Percentiles rank a stretch among this genome's conserved stretches.
Evolutionary conservation across 108 stramenopile genomes (phyloP).

Genomic region (Stephanodiscus minutulus): DNA sequence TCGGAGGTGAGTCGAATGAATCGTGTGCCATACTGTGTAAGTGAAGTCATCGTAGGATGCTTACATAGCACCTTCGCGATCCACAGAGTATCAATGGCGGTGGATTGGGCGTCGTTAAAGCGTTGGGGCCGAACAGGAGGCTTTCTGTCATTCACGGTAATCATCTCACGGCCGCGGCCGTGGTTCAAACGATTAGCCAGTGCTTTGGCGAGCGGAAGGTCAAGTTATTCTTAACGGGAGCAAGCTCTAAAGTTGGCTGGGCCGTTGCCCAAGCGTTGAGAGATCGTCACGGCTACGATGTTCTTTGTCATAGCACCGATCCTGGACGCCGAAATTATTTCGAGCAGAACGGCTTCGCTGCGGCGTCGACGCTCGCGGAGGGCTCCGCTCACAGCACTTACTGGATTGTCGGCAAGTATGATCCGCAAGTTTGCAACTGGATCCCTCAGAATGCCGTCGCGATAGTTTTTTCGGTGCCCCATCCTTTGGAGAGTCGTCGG

Average conservation of each 20-base stretch:
- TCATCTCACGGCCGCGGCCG: constrained; percentile 60
- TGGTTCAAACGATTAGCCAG: constrained; percentile 52
- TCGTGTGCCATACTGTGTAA: background rate
- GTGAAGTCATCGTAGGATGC: background rate
- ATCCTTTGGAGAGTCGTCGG: constrained; percentile 40
- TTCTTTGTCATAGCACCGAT: constrained; percentile 59
- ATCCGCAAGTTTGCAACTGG: constrained; percentile 27
- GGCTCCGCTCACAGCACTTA: constrained; percentile 36
- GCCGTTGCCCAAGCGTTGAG: constrained; percentile 56
- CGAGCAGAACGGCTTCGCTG: constrained; percentile 43
- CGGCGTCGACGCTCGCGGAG: constrained; percentile 46
- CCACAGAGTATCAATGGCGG: constrained; percentile 60
- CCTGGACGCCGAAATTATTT: constrained; percentile 38
- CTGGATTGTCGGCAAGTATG: constrained; percentile 65
- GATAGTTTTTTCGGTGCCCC: constrained; percentile 57
- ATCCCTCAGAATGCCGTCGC: constrained; percentile 52
- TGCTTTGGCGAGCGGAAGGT: constrained; percentile 30
- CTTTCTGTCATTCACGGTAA: constrained; percentile 65
- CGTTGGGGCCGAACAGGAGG: constrained; percentile 42
- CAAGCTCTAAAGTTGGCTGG: constrained; percentile 66
- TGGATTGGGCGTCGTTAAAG: constrained; percentile 48
- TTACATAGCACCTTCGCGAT: background rate
- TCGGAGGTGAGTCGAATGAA: constrained; percentile 32
- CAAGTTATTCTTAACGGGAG: constrained; percentile 57
- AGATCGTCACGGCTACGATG: constrained; percentile 44